phyloP scores from a whole-genome alignment of 352 stramenopile genomes.

The Phytophthora lateralis region DNA sequence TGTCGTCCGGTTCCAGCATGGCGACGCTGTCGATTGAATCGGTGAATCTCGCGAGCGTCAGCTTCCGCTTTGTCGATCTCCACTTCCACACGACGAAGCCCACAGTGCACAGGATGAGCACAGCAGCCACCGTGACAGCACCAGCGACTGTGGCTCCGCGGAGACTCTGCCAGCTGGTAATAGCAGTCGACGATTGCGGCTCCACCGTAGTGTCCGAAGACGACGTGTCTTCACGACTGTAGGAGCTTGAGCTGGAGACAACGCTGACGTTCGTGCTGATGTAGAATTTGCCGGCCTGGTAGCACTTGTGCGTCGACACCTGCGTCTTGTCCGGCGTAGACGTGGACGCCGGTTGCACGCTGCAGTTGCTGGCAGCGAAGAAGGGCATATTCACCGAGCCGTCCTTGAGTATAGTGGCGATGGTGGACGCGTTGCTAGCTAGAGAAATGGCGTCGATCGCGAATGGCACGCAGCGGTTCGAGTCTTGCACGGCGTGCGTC shows the following conservation, averaged over 20 bases:
- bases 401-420: slow-evolving; percentile 25
- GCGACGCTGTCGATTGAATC: slow-evolving; percentile 32
- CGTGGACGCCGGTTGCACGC: background rate
- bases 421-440: slow-evolving; percentile 12
- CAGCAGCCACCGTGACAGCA: slow-evolving; percentile 2
- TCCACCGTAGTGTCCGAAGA: slow-evolving; percentile 10
- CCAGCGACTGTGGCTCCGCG: slow-evolving; percentile 7
- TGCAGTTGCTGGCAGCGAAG: slow-evolving; percentile 23
- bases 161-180: background rate
- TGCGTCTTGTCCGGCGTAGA: slow-evolving; percentile 2
- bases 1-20: slow-evolving; percentile 35
- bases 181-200: slow-evolving; percentile 5
- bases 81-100: slow-evolving; percentile 28
- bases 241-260: background rate
- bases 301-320: slow-evolving; percentile 26
- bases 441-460: slow-evolving; percentile 25
- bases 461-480: slow-evolving; percentile 26
- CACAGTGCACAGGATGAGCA: slow-evolving; percentile 19
- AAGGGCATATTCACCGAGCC: slow-evolving; percentile 30
- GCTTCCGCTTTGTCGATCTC: slow-evolving; percentile 17
- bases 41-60: slow-evolving; percentile 6
- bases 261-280: slow-evolving; percentile 9
- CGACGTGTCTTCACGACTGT: background rate
- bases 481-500: slow-evolving; percentile 29
- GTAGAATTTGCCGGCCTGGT: slow-evolving; percentile 32